Base-by-base conservation (phyloP, 2,329 filamentous ascomycete genomes). In the Pseudogymnoascus verrucosus region DNA sequence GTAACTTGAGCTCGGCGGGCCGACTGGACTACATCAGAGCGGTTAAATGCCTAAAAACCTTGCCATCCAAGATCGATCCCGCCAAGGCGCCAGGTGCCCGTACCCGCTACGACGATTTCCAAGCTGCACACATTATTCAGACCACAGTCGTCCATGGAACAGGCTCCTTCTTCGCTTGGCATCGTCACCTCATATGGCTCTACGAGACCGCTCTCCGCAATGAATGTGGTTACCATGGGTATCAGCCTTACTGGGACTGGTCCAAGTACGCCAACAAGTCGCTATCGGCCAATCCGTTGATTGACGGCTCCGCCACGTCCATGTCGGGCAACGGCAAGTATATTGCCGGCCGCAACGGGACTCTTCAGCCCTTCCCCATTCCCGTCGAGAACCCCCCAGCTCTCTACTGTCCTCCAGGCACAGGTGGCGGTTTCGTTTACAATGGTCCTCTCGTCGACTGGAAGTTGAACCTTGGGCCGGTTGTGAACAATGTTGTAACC, bases 291-390 rank as follows among this genome's bases (percentile, higher is more conserved):
- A 54, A 54, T 28, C 44, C 44, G 10, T 54, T 54, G 14, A 54
- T 86, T 65, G 81, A 84, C 67, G 83, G 83, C 61, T 80, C 78
- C 65, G 77, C 76, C 31, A 80, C 78, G 60, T 79, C 77, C 63
- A 72, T 83, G 75, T 77, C 77, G 26, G 79, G 81, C 16, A 79
- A 84, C 64, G 81, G 82, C 19, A 54, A 54, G 44, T 54, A 54
- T 54, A 54, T 54, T 28, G 44, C 44, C 8, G 44, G 44, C 21
- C 44, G 44, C 44, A 51, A 51, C 44, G 44, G 44, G 14, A 51
- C 44, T 26, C 40, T 42, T 8, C 44, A 54, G 14, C 44, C 44
- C 7, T 54, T 31, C 44, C 44, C 44, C 23, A 54, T 54, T 5
- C 44, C 23, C 14, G 44, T 54, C 14, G 23, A 28, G 44, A 54